Evolutionary conservation across 306 rosid genomes (phyloP).

Genomic region (Lathyrus sativus): DNA sequence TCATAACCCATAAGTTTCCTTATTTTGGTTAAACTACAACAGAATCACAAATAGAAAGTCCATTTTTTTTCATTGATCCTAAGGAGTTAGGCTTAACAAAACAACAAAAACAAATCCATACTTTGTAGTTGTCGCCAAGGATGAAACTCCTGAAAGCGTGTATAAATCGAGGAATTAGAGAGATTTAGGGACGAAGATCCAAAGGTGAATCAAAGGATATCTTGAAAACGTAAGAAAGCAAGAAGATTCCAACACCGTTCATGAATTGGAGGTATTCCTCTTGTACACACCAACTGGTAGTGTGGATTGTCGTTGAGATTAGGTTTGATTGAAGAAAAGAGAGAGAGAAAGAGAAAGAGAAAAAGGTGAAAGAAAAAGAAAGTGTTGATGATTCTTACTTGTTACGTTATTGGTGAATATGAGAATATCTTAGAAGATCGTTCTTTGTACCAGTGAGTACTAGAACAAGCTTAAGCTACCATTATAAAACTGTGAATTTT

Average conservation of each 20-base stretch:
- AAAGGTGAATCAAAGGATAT: slow-evolving; percentile 7
- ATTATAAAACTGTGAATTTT: background rate
- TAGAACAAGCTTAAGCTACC: background rate
- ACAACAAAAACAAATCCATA: background rate
- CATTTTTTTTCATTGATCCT: background rate
- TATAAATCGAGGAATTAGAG: background rate
- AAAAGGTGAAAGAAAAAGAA: background rate
- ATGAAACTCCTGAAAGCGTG: background rate
- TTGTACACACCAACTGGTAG: background rate
- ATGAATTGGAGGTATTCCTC: background rate
- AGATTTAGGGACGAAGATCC: background rate
- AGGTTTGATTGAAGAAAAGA: background rate
- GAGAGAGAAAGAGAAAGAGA: background rate
- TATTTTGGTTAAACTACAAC: background rate
- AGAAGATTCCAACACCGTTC: background rate
- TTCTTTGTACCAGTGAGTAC: background rate
- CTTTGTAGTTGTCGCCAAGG: slow-evolving; percentile 13
- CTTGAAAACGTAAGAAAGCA: background rate
- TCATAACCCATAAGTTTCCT: background rate
- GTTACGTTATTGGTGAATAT: background rate
- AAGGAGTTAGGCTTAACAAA: background rate
- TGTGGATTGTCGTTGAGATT: background rate
- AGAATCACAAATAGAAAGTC: slow-evolving; percentile 21
- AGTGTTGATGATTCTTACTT: background rate
- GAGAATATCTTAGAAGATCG: too few species aligned